phyloP scores from a whole-genome alignment of 495 filamentous ascomycete genomes.

The Xylaria intraflava region DNA sequence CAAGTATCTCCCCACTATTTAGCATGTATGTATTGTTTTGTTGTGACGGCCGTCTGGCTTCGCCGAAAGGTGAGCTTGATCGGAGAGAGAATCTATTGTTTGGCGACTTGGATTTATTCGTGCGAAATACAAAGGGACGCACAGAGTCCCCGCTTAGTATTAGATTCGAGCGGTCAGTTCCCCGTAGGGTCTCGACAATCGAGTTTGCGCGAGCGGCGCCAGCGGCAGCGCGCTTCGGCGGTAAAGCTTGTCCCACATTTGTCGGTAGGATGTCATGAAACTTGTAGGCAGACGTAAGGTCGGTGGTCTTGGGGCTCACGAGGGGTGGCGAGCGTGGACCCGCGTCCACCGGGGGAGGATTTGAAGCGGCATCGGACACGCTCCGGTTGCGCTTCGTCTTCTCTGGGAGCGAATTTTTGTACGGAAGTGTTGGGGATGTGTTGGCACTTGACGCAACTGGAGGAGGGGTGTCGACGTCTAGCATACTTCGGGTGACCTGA shows the following conservation, averaged over 20 bases:
- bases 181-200: conserved; percentile 45
- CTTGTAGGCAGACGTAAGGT: conserved; percentile 45
- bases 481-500: conserved; percentile 51
- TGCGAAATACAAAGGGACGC: conserved; percentile 40
- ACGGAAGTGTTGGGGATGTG: conserved; percentile 36
- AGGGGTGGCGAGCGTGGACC: conserved; percentile 22
- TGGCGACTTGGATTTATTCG: conserved; percentile 59
- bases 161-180: conserved; percentile 36
- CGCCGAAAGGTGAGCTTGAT: conserved; percentile 52
- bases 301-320: conserved; percentile 22
- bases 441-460: conserved; percentile 28
- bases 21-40: conserved; percentile 35
- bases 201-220: conserved; percentile 36
- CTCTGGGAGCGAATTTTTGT: conserved; percentile 18
- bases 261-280: conserved; percentile 46
- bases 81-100: conserved; percentile 46
- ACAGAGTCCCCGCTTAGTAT: conserved; percentile 38
- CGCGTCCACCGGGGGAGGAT: conserved; percentile 32
- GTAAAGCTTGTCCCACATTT: conserved; percentile 36
- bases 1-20: conserved; percentile 47
- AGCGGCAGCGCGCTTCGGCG: conserved; percentile 36
- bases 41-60: conserved; percentile 30
- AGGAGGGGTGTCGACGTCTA: conserved; percentile 44
- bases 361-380: conserved; percentile 44
- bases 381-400: conserved; percentile 38